These are phyloP conservation scores for Juncus inflexus DNA, from an alignment of 176 grass and related monocot genomes.

Conservation along the genomic window DNA sequence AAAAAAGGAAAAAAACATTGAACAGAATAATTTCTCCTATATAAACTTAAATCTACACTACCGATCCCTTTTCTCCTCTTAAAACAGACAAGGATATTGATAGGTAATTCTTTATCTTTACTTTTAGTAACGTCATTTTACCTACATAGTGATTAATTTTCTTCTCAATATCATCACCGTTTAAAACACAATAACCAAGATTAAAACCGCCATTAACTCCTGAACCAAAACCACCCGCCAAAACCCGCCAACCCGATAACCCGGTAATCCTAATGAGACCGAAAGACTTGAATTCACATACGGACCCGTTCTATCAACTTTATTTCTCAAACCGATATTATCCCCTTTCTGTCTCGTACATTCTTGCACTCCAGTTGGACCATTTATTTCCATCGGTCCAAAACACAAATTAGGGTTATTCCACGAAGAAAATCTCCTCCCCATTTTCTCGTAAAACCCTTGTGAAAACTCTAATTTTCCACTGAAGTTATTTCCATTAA, in stretches of 20 bases:
- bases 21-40: background rate
- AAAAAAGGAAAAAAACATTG: background rate
- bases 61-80: too few species aligned
- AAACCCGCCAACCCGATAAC: conserved; percentile 3
- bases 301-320: conserved; percentile 23
- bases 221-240: conserved; percentile 37
- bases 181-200: conserved; percentile 41
- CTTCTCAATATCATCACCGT: background rate
- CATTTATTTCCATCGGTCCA: conserved; percentile 4
- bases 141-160: too few species aligned
- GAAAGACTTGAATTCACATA: conserved; percentile 47
- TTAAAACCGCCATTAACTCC: conserved; percentile 7
- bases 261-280: conserved; percentile 21
- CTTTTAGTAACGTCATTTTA: too few species aligned
- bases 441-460: conserved; percentile 68
- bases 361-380: conserved; percentile 49
- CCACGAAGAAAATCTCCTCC: conserved; percentile 83
- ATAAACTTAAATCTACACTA: conserved; percentile 15
- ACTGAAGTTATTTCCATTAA: conserved; percentile 82
- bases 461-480: conserved; percentile 55
- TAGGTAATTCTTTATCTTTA: too few species aligned
- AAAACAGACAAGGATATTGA: too few species aligned
- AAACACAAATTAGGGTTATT: conserved; percentile 79
- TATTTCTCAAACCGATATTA: conserved; percentile 7
- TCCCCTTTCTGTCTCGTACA: conserved; percentile 9